Conservation (phyloP, 306 rosid species). For the Lathyrus aphaca region DNA sequence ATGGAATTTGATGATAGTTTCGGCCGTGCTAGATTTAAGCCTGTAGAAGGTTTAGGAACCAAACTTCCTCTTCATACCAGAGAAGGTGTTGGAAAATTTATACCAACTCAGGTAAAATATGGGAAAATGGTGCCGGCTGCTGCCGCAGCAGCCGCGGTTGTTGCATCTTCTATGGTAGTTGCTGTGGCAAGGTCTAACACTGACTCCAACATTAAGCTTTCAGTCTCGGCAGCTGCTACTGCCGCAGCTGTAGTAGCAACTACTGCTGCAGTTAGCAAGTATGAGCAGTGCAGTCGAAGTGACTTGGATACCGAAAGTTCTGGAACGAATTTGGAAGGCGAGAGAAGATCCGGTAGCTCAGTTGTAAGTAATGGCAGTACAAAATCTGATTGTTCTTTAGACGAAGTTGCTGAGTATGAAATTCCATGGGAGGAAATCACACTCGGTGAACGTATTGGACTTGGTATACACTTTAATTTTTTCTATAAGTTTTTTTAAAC, state of each 20-base stretch:
- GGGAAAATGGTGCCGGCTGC: constrained; percentile 83
- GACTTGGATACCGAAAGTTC: constrained; percentile 63
- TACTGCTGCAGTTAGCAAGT: constrained; percentile 83
- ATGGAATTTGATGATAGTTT: constrained; percentile 44
- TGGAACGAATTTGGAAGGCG: constrained; percentile 63
- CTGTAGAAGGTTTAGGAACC: constrained; percentile 66
- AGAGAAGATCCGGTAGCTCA: constrained; percentile 75
- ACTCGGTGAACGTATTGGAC: constrained; percentile 95
- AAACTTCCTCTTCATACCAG: constrained; percentile 36
- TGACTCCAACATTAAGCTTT: constrained; percentile 73
- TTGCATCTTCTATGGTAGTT: constrained; percentile 92
- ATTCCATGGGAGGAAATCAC: constrained; percentile 92
- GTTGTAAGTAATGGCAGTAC: constrained; percentile 66
- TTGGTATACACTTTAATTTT: constrained; percentile 68
- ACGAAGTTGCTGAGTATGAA: constrained; percentile 89
- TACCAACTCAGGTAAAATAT: constrained; percentile 56
- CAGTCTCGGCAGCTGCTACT: constrained; percentile 94
- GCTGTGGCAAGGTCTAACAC: constrained; percentile 72
- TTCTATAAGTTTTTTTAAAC: constrained; percentile 39
- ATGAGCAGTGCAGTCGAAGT: constrained; percentile 69
- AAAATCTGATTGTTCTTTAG: constrained; percentile 74
- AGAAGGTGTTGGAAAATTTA: neutral
- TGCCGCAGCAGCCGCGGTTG: constrained; percentile 91
- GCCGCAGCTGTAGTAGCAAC: constrained; percentile 98
- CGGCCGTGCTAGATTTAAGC: constrained; percentile 48